Base-by-base conservation (phyloP, 2,329 filamentous ascomycete genomes). In the Epichloe gansuensis region DNA sequence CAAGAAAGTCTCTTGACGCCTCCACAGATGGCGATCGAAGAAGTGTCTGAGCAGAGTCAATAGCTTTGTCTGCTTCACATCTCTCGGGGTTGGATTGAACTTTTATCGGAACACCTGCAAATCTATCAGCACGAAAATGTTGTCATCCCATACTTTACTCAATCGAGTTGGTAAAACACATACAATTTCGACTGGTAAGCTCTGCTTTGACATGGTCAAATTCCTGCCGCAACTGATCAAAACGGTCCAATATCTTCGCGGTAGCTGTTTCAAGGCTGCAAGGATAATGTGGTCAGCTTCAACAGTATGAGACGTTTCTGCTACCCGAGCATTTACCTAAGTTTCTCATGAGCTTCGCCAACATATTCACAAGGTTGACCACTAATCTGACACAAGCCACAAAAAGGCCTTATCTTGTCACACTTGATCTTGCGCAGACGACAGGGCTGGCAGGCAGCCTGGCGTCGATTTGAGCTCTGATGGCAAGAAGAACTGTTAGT, bases 391-490 rank as follows among this genome's bases (percentile, higher is more conserved):
- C 58, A 58, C 8, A 59, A 41, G 6, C 51, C 53, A 37, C 58
- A 58, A 13, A 53, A 39, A 8, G 58, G 57, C 23, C 57, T 51
- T 51, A 56, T 52, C 44, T 60, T 59, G 43, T 60, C 58, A 55
- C n/a, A 43, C 34, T 48, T 48, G 12, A 48, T 23, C 37, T 49
- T 49, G 47, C 47, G 47, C 37, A 35, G 47, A 11, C 58, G 53
- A 34, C 58, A 59, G 8, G 53, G 50, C 41, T 58, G 56, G 21
- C 58, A 58, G 3, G 57, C 56, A 35, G 56, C 56, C 48, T 58
- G 56, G 25, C 58, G 48, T 45, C 57, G 53, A 34, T 51, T 51
- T 35, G 57, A 35, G 21, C 34, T 28, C 53, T 58, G 39, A 5
- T 25, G 15, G 15, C 37, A 39, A n/a, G 13, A 39, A 39, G 37